Conservation (phyloP, 805 yeast species). For the Starmerella roubikii region DNA sequence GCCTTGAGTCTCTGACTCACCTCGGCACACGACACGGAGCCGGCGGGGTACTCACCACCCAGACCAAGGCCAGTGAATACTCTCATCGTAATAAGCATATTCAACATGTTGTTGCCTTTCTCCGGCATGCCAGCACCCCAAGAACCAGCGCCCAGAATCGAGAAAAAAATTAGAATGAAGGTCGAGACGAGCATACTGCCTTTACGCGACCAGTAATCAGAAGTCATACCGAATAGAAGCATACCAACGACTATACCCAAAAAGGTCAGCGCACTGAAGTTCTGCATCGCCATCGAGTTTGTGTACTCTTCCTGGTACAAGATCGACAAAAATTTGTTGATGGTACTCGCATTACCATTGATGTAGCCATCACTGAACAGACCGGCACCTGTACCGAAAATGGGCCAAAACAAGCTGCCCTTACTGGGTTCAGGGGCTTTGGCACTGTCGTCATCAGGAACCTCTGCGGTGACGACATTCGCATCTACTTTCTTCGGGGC, state of each 20-base stretch:
- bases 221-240: constrained; percentile 61
- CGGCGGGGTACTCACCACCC: constrained; percentile 92
- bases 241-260: constrained; percentile 87
- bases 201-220: constrained; percentile 73
- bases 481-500: no score
- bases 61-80: constrained; percentile 82
- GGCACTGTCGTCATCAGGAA: no score
- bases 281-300: constrained; percentile 55
- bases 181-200: constrained; percentile 74
- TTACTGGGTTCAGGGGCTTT: no score
- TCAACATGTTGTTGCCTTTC: constrained; percentile 60
- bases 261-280: constrained; percentile 77
- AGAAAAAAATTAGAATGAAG: constrained; percentile 56
- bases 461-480: no score
- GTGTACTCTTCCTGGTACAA: constrained; percentile 54
- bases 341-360: constrained; percentile 70
- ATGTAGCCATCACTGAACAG: constrained; percentile 87
- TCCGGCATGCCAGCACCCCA: constrained; percentile 60
- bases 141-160: constrained; percentile 67
- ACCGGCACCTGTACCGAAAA: constrained; percentile 81
- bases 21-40: constrained; percentile 88
- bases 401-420: no score
- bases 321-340: constrained; percentile 49
- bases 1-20: constrained; percentile 64
- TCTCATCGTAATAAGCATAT: constrained; percentile 72